These are phyloP conservation scores for Baorangia bicolor DNA, from an alignment of 768 basidiomycete genomes.

Conservation along the genomic window DNA sequence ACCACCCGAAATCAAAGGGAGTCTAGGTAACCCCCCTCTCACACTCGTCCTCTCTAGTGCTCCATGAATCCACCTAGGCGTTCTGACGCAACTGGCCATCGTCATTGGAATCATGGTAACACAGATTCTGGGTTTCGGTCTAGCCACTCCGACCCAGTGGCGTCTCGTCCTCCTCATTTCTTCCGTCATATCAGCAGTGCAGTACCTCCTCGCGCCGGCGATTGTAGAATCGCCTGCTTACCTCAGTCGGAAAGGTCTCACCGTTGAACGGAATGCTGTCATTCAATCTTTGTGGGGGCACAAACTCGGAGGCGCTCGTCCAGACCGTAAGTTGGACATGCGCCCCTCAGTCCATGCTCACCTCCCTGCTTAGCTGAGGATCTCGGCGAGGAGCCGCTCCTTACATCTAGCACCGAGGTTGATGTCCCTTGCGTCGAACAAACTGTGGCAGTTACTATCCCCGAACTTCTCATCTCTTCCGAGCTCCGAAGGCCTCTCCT, in stretches of 20 bases:
- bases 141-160: slow-evolving; percentile 70
- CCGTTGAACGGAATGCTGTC: slow-evolving; percentile 47
- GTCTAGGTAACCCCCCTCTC: slow-evolving; percentile 51
- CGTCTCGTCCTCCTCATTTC: slow-evolving; percentile 69
- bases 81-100: slow-evolving; percentile 79
- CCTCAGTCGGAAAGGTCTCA: slow-evolving; percentile 49
- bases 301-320: slow-evolving; percentile 27
- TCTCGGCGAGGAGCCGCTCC: slow-evolving; percentile 29
- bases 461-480: slow-evolving; percentile 47
- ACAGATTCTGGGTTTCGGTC: slow-evolving; percentile 68
- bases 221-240: slow-evolving; percentile 75
- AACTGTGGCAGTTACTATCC: slow-evolving; percentile 45
- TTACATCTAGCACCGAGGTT: slow-evolving; percentile 15
- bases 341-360: slow-evolving; percentile 4
- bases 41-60: background rate
- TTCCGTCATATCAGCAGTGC: slow-evolving; percentile 49
- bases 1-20: slow-evolving; percentile 71
- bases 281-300: slow-evolving; percentile 55
- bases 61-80: slow-evolving; percentile 43
- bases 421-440: slow-evolving; percentile 19
- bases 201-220: slow-evolving; percentile 51
- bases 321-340: slow-evolving; percentile 21
- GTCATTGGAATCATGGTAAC: slow-evolving; percentile 87
- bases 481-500: slow-evolving; percentile 63
- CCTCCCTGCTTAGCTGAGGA: slow-evolving; percentile 20